phyloP scores from a whole-genome alignment of 306 rosid genomes.

The Crotalaria pallida region DNA sequence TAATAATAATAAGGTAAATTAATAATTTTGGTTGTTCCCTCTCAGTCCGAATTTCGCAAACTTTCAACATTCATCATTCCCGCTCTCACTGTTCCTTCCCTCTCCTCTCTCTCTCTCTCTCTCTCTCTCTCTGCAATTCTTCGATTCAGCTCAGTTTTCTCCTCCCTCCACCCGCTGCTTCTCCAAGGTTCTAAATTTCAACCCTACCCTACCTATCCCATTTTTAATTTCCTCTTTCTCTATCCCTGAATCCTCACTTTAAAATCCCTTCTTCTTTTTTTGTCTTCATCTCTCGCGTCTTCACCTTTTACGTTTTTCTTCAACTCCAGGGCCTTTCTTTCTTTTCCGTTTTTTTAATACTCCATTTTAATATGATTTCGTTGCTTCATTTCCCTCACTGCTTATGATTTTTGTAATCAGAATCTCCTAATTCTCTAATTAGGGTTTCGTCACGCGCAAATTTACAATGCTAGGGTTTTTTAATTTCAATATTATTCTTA shows the following conservation, averaged over 20 bases:
- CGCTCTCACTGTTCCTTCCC: conserved; percentile 20
- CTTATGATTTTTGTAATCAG: background rate
- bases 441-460: conserved; percentile 15
- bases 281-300: background rate
- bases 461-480: background rate
- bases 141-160: background rate
- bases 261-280: no score
- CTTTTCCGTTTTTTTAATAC: background rate
- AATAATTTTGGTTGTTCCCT: no score
- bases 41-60: background rate
- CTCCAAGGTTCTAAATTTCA: conserved; percentile 11
- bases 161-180: background rate
- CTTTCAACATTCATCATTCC: conserved; percentile 24
- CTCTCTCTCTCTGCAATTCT: background rate
- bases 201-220: background rate
- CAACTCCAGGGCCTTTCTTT: background rate
- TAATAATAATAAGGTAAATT: no score
- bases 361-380: background rate
- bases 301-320: background rate
- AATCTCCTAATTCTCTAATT: background rate
- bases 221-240: background rate
- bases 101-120: no score
- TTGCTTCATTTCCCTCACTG: background rate
- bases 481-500: background rate
- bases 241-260: background rate